Evolutionary conservation across 2,329 filamentous ascomycete genomes (phyloP).

Genomic region (Nemania sp.): DNA sequence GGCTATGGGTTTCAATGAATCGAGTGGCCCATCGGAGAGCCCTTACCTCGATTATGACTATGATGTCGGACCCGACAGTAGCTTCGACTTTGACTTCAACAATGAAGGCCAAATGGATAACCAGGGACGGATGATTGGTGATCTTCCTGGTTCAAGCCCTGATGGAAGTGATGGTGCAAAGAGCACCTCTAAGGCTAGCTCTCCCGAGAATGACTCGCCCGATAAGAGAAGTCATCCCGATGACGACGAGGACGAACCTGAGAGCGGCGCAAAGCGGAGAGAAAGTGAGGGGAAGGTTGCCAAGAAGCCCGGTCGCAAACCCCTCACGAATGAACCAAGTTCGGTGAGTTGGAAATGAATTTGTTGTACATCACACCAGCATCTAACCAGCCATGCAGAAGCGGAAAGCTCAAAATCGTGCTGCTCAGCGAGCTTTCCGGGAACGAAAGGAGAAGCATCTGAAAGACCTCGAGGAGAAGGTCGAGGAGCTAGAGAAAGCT

Average conservation of each 20-base stretch:
- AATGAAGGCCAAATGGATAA: constrained; percentile 56
- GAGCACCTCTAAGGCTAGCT: constrained; percentile 56
- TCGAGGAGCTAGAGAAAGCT: constrained; percentile 76
- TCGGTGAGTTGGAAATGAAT: constrained; percentile 68
- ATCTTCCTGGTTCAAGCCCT: constrained; percentile 60
- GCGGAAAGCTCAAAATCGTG: constrained; percentile 93
- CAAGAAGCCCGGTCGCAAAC: constrained; percentile 97
- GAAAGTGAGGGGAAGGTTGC: constrained; percentile 83
- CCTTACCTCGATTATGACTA: constrained; percentile 84
- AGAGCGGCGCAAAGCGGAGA: constrained; percentile 65
- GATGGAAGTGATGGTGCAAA: constrained; percentile 30
- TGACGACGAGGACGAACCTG: constrained; percentile 64
- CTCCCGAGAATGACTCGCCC: constrained; percentile 60
- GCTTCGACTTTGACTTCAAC: constrained; percentile 73
- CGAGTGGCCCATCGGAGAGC: constrained; percentile 68
- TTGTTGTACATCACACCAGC: constrained; percentile 20
- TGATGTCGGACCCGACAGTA: constrained; percentile 72
- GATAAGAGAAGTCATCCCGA: constrained; percentile 76
- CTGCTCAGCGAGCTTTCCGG: constrained; percentile 88
- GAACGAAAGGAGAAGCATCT: constrained; percentile 93
- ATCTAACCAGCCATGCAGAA: constrained; percentile 60
- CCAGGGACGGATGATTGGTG: constrained; percentile 66
- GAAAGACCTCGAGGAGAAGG: constrained; percentile 80
- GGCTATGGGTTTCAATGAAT: constrained; percentile 46
- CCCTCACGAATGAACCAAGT: constrained; percentile 90